Conservation (phyloP, 1,284 basidiomycete species). For the Moesziomyces sp. region DNA sequence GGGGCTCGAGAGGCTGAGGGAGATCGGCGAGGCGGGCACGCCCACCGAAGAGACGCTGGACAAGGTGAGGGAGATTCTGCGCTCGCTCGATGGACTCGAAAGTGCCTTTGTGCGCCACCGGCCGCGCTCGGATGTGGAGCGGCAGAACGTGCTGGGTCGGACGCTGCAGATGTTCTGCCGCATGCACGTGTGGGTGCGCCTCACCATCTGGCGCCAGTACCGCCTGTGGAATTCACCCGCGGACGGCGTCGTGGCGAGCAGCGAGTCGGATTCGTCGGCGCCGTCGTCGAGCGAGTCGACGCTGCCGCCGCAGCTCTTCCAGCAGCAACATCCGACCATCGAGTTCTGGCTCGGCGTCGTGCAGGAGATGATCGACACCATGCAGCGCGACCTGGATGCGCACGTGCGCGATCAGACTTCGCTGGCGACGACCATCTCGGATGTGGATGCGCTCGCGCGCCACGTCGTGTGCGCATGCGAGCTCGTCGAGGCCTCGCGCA, state of each 20-base stretch:
- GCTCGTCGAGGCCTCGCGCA: conserved; percentile 16
- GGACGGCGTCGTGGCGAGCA: background rate
- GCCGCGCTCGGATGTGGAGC: conserved; percentile 28
- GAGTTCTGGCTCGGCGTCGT: conserved; percentile 38
- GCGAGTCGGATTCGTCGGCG: background rate
- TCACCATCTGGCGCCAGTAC: conserved; percentile 49
- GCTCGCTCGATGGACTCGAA: conserved; percentile 32
- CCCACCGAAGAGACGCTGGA: conserved; percentile 19
- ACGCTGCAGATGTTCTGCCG: conserved; percentile 51
- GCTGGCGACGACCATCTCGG: conserved; percentile 15
- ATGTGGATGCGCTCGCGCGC: conserved; percentile 33
- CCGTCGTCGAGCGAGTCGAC: background rate
- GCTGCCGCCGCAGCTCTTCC: conserved; percentile 8
- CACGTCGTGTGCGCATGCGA: conserved; percentile 26
- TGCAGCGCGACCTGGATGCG: conserved; percentile 37
- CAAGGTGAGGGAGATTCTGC: conserved; percentile 15
- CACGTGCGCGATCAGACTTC: conserved; percentile 22
- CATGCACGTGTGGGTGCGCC: conserved; percentile 48
- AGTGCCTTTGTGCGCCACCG: conserved; percentile 37
- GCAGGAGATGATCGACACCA: conserved; percentile 22
- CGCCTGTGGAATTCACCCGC: conserved; percentile 20
- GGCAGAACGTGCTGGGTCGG: conserved; percentile 31
- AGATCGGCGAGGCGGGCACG: conserved; percentile 7
- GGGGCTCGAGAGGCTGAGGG: conserved; percentile 23
- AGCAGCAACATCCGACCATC: conserved; percentile 36